Base-by-base conservation (phyloP, 2,329 filamentous ascomycete genomes). In the Nemania sp. region DNA sequence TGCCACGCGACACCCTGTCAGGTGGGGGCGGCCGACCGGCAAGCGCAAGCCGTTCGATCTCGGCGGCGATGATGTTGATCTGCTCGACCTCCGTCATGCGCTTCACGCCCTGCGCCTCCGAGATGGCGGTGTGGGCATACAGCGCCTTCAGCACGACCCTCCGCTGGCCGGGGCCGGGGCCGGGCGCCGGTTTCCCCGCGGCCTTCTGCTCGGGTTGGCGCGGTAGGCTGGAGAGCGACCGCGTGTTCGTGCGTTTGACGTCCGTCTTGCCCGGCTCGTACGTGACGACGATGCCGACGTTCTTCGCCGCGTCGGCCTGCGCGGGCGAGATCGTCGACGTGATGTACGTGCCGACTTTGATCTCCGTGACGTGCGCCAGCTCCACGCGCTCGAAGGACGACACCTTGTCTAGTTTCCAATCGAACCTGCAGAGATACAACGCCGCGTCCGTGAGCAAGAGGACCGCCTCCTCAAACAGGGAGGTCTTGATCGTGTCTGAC, bases 381-480 rank as follows among this genome's bases (percentile, higher is more conserved):
- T 90, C 87, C 13, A 97, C 87, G 7, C 93, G 84, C 76, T 98
- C 93, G 74, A 97, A 98, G 0, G 90, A 92, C 12, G 90, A 89
- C 1, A 99, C 91, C 73, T 98, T 98, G 77, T 98, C 95, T 7
- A 92, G 88, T 64, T 90, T 90, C 92, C 94, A 98, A 75, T 98
- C 92, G 68, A 98, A 93, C 13, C 91, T 87, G 74, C 93, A 97
- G 63, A 91, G 87, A 72, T 98, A 98, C 2, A 98, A 74, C 0
- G 92, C 94, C 0, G 83, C 82, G 65, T 96, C 89, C 0, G 95
- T 98, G 34, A 99, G 80, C 0, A 99, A 81, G 0, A 99, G 81
- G 1, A 99, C 90, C 0, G 90, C 89, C 72, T 99, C 94, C 69
- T 96, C 92, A 66, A 98, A 90, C 0, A 92, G 90, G 39, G 88